These are phyloP conservation scores for Curvularia hawaiiensis DNA, from an alignment of 2,329 filamentous ascomycete species.

Conservation along the genomic window DNA sequence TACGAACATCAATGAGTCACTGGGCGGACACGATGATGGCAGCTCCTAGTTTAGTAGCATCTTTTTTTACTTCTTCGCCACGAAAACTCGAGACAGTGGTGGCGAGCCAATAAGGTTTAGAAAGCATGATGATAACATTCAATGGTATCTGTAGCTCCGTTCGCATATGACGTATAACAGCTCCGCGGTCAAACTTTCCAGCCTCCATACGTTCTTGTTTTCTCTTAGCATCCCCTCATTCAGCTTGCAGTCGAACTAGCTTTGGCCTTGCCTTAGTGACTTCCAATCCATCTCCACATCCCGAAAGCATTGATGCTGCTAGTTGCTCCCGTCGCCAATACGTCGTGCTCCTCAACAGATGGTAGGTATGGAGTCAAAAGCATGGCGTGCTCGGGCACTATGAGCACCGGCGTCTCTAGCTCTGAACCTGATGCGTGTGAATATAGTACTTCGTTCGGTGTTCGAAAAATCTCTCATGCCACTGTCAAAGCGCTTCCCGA, in stretches of 20 bases:
- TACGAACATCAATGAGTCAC: constrained; percentile 28
- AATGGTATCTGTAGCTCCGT: not conserved
- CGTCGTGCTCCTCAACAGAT: not conserved
- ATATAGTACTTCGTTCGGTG: not conserved
- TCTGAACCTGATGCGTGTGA: not conserved
- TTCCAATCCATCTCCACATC: not conserved
- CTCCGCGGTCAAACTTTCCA: not conserved
- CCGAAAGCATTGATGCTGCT: not conserved
- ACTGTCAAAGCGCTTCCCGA: not conserved
- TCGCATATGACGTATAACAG: not conserved
- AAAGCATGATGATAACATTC: not conserved
- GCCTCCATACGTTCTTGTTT: not conserved
- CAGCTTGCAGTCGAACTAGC: not conserved
- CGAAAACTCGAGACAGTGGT: not conserved
- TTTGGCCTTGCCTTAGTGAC: not conserved
- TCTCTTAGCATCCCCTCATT: not conserved
- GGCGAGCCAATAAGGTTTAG: not conserved
- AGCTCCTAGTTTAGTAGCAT: not conserved
- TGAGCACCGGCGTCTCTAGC: not conserved
- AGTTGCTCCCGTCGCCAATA: not conserved
- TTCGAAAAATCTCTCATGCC: not conserved
- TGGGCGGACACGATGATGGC: not conserved
- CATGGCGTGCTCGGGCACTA: not conserved
- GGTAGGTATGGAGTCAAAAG: not conserved
- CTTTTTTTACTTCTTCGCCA: not conserved